phyloP scores from a whole-genome alignment of 257 asterid species.

The Przewalskia tangutica region DNA sequence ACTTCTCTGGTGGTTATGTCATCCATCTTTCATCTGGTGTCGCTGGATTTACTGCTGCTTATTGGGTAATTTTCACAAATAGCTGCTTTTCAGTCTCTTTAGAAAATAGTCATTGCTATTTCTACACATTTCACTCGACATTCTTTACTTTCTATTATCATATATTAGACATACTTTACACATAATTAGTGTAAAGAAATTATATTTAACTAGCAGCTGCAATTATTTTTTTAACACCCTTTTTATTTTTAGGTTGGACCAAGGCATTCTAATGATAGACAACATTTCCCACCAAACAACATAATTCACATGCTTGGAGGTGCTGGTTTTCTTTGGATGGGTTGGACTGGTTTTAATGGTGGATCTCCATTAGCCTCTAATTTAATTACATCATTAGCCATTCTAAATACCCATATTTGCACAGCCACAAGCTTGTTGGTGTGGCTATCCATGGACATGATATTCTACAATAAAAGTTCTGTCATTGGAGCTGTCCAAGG shows the following conservation, averaged over 20 bases:
- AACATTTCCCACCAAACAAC: conserved; percentile 77
- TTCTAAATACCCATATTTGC: conserved; percentile 63
- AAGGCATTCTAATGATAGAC: conserved; percentile 42
- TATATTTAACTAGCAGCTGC: no score
- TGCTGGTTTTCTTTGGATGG: conserved; percentile 75
- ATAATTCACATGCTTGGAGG: conserved; percentile 65
- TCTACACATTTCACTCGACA: no score
- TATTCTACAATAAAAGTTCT: conserved; percentile 49
- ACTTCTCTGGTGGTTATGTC: conserved; percentile 69
- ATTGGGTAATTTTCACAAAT: conserved; percentile 40
- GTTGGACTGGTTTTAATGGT: conserved; percentile 80
- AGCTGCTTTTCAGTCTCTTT: no score
- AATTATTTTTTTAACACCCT: no score
- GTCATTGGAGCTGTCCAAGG: conserved; percentile 76
- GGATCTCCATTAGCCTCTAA: conserved; percentile 54
- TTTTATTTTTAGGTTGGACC: conserved; percentile 49
- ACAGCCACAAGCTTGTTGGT: conserved; percentile 70
- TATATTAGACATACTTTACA: no score
- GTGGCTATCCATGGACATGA: conserved; percentile 62
- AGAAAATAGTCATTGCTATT: no score
- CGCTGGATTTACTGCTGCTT: conserved; percentile 80
- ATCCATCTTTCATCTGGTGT: conserved; percentile 64
- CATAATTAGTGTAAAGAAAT: no score
- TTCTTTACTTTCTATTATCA: no score
- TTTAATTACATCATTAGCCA: conserved; percentile 42